phyloP scores from a whole-genome alignment of 495 filamentous ascomycete genomes.

The Penicillium fimorum region DNA sequence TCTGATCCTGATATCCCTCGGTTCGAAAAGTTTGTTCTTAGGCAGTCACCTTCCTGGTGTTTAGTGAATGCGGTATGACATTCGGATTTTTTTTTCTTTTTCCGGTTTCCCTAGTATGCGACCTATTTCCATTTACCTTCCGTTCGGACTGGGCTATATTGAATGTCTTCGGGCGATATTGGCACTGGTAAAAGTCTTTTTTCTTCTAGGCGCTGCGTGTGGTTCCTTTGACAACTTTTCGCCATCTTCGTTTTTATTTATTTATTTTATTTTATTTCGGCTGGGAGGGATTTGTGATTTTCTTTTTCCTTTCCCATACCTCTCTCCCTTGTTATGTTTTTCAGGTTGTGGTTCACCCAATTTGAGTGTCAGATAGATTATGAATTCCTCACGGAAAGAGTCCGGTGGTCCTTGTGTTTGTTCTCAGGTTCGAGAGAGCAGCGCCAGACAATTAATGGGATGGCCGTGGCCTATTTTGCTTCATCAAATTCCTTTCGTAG shows the following conservation, averaged over 20 bases:
- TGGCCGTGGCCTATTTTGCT: slow-evolving; percentile 4
- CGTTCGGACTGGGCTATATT: background rate
- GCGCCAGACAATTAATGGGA: slow-evolving; percentile 14
- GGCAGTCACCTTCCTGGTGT: slow-evolving; percentile 38
- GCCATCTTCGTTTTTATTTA: slow-evolving; percentile 5
- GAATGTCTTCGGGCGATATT: slow-evolving; percentile 5
- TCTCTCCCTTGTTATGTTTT: slow-evolving; percentile 1
- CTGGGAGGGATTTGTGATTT: slow-evolving; percentile 37
- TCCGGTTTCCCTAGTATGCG: slow-evolving; percentile 18
- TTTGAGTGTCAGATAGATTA: slow-evolving; percentile 44
- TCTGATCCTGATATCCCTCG: slow-evolving; percentile 53
- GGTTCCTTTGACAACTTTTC: slow-evolving; percentile 14
- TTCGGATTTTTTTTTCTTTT: slow-evolving; percentile 26
- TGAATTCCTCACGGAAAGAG: slow-evolving; percentile 34
- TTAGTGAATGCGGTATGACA: slow-evolving; percentile 39
- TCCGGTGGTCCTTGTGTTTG: slow-evolving; percentile 1
- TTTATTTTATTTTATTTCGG: slow-evolving; percentile 17
- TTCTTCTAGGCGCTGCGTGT: slow-evolving; percentile 18
- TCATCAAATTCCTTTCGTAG: background rate
- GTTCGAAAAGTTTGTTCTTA: slow-evolving; percentile 49
- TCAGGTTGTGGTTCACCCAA: slow-evolving; percentile 14
- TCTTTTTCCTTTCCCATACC: slow-evolving; percentile 4
- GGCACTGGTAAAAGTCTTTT: slow-evolving; percentile 27
- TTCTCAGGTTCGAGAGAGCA: slow-evolving; percentile 7
- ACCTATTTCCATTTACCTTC: slow-evolving; percentile 5